Percentiles rank a stretch among this genome's conserved stretches.
Conservation (phyloP, 352 stramenopile genomes). For the Phytophthora europaea region DNA sequence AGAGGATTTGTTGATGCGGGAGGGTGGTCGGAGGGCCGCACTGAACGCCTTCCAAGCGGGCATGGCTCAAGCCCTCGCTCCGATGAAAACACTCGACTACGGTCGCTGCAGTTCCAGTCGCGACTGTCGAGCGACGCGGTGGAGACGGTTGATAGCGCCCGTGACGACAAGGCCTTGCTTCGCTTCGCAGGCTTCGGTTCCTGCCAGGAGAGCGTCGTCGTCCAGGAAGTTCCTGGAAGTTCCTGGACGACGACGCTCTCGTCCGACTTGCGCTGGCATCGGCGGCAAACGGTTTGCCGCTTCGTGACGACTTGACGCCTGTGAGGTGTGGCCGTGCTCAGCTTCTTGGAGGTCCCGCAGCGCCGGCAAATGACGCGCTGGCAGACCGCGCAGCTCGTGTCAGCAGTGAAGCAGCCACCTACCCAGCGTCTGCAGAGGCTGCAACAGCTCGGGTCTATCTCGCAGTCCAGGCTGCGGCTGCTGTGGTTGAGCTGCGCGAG, state of each 20-base stretch:
- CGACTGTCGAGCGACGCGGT: slow-evolving; percentile 16
- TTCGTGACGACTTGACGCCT: slow-evolving; percentile 27
- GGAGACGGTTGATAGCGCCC: slow-evolving; percentile 20
- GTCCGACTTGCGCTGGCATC: slow-evolving; percentile 30
- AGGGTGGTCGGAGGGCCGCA: slow-evolving; percentile 1
- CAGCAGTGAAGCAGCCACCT: slow-evolving; percentile 10
- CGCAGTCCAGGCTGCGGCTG: background rate
- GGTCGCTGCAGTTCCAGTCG: slow-evolving; percentile 13
- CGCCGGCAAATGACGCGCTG: slow-evolving; percentile 26
- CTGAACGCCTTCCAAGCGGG: background rate
- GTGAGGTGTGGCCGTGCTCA: slow-evolving; percentile 24
- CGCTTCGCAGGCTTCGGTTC: slow-evolving; percentile 6
- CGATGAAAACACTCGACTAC: slow-evolving; percentile 16
- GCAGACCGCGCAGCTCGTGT: slow-evolving; percentile 40
- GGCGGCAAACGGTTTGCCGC: slow-evolving; percentile 31
- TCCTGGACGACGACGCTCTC: slow-evolving; percentile 13
- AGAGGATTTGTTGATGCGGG: slow-evolving; percentile 1
- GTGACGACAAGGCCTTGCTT: background rate
- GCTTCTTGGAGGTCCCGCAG: slow-evolving; percentile 20
- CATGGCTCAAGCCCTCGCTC: background rate
- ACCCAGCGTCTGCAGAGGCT: slow-evolving; percentile 32
- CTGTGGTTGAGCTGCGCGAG: slow-evolving; percentile 20
- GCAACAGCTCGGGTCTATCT: slow-evolving; percentile 19
- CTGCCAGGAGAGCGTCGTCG: too few species aligned
- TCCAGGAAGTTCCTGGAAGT: too few species aligned